Percentiles rank a stretch among this genome's conserved stretches.
Evolutionary conservation across 2,329 filamentous ascomycete genomes (phyloP).

Genomic region (Fusarium poae): DNA sequence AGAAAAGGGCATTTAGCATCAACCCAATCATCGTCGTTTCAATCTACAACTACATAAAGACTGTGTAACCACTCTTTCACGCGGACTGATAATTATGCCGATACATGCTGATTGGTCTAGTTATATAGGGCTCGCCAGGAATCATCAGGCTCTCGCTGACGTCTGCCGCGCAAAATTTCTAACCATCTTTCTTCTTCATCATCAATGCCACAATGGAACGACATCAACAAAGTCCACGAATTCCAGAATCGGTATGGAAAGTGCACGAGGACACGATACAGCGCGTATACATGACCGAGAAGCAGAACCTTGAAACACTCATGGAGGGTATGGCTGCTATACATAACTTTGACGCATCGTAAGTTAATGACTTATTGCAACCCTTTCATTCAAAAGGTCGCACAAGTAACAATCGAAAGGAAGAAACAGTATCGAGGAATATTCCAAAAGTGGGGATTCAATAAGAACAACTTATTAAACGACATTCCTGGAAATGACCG

Average conservation of each 20-base stretch:
- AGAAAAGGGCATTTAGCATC: not conserved
- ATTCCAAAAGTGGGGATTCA: not conserved
- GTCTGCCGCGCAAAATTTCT: not conserved
- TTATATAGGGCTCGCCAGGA: not conserved
- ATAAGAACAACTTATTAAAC: not conserved
- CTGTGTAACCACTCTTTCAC: not conserved
- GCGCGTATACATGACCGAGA: not conserved
- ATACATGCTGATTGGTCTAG: not conserved
- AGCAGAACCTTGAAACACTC: not conserved
- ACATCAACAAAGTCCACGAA: not conserved
- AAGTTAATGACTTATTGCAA: not conserved
- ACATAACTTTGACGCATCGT: not conserved
- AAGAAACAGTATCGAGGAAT: not conserved
- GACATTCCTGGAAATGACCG: not conserved
- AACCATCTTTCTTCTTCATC: not conserved
- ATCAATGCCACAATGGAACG: accelerated
- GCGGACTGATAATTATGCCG: not conserved
- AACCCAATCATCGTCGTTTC: not conserved
- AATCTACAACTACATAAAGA: not conserved
- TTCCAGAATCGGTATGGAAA: not conserved
- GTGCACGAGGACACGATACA: not conserved
- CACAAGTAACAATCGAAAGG: not conserved
- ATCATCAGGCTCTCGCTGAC: not conserved
- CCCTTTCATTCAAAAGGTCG: no score
- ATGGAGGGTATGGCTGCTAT: not conserved